phyloP scores from a whole-genome alignment of 192 early-diverging fungal genomes.

The Rhizophlyctis rosea region DNA sequence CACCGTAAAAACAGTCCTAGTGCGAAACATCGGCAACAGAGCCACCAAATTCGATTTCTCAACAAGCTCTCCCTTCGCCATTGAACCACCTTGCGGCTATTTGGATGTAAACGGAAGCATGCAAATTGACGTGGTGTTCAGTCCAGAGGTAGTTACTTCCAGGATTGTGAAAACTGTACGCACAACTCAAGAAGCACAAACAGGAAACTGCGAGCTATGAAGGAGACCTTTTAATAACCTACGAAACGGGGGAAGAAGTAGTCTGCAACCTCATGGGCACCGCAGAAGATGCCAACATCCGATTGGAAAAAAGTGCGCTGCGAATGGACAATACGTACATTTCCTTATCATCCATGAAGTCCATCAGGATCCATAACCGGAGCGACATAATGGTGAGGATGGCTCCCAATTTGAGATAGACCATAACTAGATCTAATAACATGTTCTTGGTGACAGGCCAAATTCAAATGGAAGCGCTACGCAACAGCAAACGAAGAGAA shows the following conservation, averaged over 20 bases:
- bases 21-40: slow-evolving; percentile 57
- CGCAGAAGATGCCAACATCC: slow-evolving; percentile 51
- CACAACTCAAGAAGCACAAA: not conserved
- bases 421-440: no score
- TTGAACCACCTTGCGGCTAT: slow-evolving; percentile 32
- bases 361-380: slow-evolving; percentile 44
- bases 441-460: slow-evolving; percentile 32
- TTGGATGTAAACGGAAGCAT: slow-evolving; percentile 40
- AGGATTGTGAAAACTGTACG: not conserved
- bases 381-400: slow-evolving; percentile 48
- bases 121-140: slow-evolving; percentile 50
- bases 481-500: slow-evolving; percentile 44
- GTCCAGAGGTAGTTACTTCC: slow-evolving; percentile 39
- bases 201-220: slow-evolving; percentile 46
- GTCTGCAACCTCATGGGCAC: slow-evolving; percentile 33
- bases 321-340: slow-evolving; percentile 55
- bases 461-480: slow-evolving; percentile 55
- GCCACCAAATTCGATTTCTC: slow-evolving; percentile 45
- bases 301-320: slow-evolving; percentile 48
- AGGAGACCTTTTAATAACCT: slow-evolving; percentile 37
- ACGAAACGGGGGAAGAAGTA: slow-evolving; percentile 50
- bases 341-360: slow-evolving; percentile 40
- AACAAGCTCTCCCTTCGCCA: slow-evolving; percentile 36
- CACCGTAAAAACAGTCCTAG: slow-evolving; percentile 39
- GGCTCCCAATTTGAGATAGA: no score